Evolutionary conservation across 176 grass and related monocot genomes (phyloP).

Genomic region (Otatea glauca): DNA sequence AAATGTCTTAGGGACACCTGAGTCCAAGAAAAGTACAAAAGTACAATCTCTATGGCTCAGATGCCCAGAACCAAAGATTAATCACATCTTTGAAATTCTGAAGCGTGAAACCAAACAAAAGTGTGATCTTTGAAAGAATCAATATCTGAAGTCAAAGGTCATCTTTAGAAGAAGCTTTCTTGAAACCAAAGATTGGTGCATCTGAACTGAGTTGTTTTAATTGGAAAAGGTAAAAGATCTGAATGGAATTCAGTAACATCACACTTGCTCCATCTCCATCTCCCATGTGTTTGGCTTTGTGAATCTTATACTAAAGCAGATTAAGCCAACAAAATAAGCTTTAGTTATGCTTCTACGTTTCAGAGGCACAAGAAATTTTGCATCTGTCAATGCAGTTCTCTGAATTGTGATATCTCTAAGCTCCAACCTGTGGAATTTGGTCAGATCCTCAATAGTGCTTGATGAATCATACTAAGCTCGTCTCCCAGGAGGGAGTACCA

Average conservation of each 20-base stretch:
- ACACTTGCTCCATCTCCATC: too few species aligned
- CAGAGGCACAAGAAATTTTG: neutral
- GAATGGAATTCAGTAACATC: too few species aligned
- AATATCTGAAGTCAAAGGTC: neutral
- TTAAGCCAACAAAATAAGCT: neutral
- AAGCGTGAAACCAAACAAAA: neutral
- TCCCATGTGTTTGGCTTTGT: neutral
- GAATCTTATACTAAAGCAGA: neutral
- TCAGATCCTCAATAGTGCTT: neutral
- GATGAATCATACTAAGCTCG: neutral
- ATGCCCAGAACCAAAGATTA: too few species aligned
- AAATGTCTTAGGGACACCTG: neutral
- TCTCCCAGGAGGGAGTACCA: neutral
- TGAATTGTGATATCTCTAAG: neutral
- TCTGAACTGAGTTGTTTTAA: neutral
- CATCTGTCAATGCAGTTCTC: neutral
- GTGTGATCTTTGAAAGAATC: neutral
- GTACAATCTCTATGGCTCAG: neutral
- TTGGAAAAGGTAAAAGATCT: neutral
- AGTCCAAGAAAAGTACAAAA: neutral
- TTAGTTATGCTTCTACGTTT: conserved; percentile 11
- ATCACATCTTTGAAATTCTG: neutral
- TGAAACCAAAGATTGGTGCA: neutral
- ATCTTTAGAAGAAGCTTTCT: neutral
- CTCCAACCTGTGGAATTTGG: neutral